Conservation (phyloP, 495 filamentous ascomycete species). For the Peziza echinospora region DNA sequence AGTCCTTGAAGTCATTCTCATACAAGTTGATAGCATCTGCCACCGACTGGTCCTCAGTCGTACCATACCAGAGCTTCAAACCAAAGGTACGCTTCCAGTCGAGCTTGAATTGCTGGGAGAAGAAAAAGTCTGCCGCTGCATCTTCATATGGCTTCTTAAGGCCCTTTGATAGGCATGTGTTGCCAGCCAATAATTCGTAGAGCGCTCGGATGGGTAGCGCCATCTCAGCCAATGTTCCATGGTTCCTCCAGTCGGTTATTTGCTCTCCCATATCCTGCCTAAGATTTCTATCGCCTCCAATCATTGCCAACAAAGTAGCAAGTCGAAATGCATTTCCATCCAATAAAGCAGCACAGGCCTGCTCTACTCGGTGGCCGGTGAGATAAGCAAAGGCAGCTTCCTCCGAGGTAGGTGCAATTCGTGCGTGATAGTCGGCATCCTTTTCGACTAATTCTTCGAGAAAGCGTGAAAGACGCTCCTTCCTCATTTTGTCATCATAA, state of each 20-base stretch:
- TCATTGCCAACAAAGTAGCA: slow-evolving; percentile 59
- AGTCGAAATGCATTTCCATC: slow-evolving; percentile 54
- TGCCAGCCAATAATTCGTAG: slow-evolving; percentile 76
- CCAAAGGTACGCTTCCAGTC: slow-evolving; percentile 89
- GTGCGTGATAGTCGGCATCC: slow-evolving; percentile 30
- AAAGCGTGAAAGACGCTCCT: slow-evolving; percentile 35
- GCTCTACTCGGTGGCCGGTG: slow-evolving; percentile 49
- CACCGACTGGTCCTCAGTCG: slow-evolving; percentile 40
- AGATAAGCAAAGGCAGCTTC: slow-evolving; percentile 68
- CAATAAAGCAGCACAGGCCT: slow-evolving; percentile 60
- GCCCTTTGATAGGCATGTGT: slow-evolving; percentile 58
- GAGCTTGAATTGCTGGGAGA: slow-evolving; percentile 59
- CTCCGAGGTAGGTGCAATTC: slow-evolving; percentile 36
- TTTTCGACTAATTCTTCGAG: slow-evolving; percentile 41
- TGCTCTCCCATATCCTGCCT: slow-evolving; percentile 52
- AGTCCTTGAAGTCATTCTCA: slow-evolving; percentile 35
- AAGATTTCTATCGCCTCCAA: slow-evolving; percentile 43
- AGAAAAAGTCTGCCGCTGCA: slow-evolving; percentile 47
- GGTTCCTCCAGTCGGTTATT: slow-evolving; percentile 61
- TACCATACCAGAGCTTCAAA: slow-evolving; percentile 69
- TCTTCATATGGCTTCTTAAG: slow-evolving; percentile 52
- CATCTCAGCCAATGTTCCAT: slow-evolving; percentile 65
- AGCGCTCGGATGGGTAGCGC: slow-evolving; percentile 64
- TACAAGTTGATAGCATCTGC: slow-evolving; percentile 49
- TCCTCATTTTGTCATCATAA: slow-evolving; percentile 20